Evolutionary conservation across 116 monocot species (phyloP), one percentile per base, ranked within the genome.

Genomic region (Zostera marina): DNA sequence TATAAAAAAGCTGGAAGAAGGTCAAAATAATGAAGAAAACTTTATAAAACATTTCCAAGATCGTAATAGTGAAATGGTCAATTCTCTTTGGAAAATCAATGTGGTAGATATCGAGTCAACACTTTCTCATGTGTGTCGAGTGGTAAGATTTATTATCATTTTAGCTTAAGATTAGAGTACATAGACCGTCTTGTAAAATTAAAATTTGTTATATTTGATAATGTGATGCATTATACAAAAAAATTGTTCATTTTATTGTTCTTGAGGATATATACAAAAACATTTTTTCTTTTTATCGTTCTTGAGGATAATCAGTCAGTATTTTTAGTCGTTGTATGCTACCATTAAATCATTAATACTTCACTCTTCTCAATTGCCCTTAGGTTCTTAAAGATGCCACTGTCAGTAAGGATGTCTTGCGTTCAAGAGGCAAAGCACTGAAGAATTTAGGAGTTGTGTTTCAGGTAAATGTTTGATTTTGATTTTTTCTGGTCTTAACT

Each of bases 21-120:
- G 69, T 47, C 76, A 78, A 56, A 70, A 70, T 40, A 72, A 66
- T 14, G 73, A 83, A 66, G 89, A 70, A 24, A 63, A 72, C 20
- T 51, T 78, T 14, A 12, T 75, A n/a, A 84, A 81, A 56, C 77
- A 14, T 12, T 41, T 84, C 63, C 77, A 79, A 69, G 85, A 77
- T 52, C 81, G 84, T 52, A 91, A 81, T 52, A 81, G 84, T 66
- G 81, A 47, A 14, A 81, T 91, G 90, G n/a, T 91, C 5, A 79
- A 79, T 40, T 91, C 90, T 23, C 53, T 84, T 19, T 91, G 90
- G 90, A 91, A 91, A 66, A 73, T 91, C n/a, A 91, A 91, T 53
- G 90, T 91, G 52, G 61, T 91, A 57, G 90, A 91, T 71, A 91
- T 91, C 13, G 90, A 91, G 52, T 72, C 75, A 46, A 91, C 85